These are phyloP conservation scores for Maudiozyma bulderi DNA, from an alignment of 805 yeast species.

Conservation along the genomic window DNA sequence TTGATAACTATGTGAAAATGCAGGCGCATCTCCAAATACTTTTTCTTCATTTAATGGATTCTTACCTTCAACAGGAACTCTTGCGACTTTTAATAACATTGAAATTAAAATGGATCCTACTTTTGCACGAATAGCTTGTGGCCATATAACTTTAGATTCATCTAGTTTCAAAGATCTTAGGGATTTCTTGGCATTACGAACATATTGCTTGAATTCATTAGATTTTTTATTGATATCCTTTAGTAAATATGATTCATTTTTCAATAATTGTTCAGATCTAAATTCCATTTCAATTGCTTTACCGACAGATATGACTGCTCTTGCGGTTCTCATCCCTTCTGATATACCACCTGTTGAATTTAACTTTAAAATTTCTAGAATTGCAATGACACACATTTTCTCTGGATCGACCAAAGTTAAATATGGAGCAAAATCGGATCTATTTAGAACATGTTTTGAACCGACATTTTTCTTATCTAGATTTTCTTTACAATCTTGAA, in stretches of 20 bases:
- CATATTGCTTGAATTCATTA: slow-evolving; percentile 32
- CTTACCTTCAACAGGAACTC: slow-evolving; percentile 63
- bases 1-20: slow-evolving; percentile 82
- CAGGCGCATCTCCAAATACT: slow-evolving; percentile 75
- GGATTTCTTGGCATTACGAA: slow-evolving; percentile 31
- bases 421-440: slow-evolving; percentile 67
- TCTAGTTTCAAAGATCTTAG: slow-evolving; percentile 32
- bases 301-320: slow-evolving; percentile 75
- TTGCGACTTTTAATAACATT: slow-evolving; percentile 70
- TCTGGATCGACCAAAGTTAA: slow-evolving; percentile 63
- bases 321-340: slow-evolving; percentile 77
- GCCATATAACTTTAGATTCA: slow-evolving; percentile 41
- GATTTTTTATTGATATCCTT: slow-evolving; percentile 44
- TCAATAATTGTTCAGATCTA: slow-evolving; percentile 55
- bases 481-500: slow-evolving; percentile 42
- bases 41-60: slow-evolving; percentile 69
- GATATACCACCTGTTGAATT: slow-evolving; percentile 65
- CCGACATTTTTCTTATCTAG: slow-evolving; percentile 7
- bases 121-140: slow-evolving; percentile 49
- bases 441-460: slow-evolving; percentile 5
- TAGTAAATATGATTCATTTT: slow-evolving; percentile 45
- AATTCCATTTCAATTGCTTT: slow-evolving; percentile 78
- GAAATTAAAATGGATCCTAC: slow-evolving; percentile 76
- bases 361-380: slow-evolving; percentile 68
- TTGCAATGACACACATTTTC: slow-evolving; percentile 74